Conservation (phyloP, 164 flowering plant species). For the Nymphaea colorata region DNA sequence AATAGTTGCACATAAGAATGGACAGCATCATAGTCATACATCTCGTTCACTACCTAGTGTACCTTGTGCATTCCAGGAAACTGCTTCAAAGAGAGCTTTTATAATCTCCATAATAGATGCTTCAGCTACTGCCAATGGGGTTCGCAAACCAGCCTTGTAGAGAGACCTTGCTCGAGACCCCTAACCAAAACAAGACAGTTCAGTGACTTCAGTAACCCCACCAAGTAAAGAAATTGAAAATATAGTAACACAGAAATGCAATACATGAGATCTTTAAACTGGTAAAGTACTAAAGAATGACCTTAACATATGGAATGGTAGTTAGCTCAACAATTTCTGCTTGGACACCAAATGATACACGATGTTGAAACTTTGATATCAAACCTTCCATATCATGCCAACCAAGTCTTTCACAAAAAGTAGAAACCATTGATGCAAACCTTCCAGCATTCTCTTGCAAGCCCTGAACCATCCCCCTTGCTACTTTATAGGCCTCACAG, state of each 20-base stretch:
- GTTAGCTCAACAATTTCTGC: slow-evolving; percentile 97
- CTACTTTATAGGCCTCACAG: slow-evolving; percentile 90
- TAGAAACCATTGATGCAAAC: slow-evolving; percentile 94
- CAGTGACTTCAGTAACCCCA: background rate
- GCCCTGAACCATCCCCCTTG: slow-evolving; percentile 98
- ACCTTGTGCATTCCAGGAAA: slow-evolving; percentile 82
- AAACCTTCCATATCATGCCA: slow-evolving; percentile 96
- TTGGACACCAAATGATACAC: slow-evolving; percentile 93
- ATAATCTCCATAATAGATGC: slow-evolving; percentile 67
- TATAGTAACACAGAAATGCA: background rate
- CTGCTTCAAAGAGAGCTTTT: slow-evolving; percentile 78
- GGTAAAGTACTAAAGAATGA: slow-evolving; percentile 4
- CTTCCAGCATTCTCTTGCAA: slow-evolving; percentile 98
- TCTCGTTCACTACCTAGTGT: slow-evolving; percentile 2
- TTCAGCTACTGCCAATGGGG: slow-evolving; percentile 85
- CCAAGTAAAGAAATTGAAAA: background rate
- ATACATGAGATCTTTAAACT: background rate
- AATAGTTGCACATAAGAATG: too few species aligned
- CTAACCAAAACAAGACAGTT: slow-evolving; percentile 24
- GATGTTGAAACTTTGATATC: slow-evolving; percentile 87
- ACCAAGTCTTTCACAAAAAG: slow-evolving; percentile 95
- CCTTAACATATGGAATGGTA: slow-evolving; percentile 85
- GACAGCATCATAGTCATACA: too few species aligned
- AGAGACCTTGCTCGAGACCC: slow-evolving; percentile 98
- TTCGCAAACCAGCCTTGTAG: slow-evolving; percentile 87